Evolutionary conservation across 257 asterid genomes (phyloP), one percentile per base, ranked within the genome.

Genomic region (Paulownia fortunei): DNA sequence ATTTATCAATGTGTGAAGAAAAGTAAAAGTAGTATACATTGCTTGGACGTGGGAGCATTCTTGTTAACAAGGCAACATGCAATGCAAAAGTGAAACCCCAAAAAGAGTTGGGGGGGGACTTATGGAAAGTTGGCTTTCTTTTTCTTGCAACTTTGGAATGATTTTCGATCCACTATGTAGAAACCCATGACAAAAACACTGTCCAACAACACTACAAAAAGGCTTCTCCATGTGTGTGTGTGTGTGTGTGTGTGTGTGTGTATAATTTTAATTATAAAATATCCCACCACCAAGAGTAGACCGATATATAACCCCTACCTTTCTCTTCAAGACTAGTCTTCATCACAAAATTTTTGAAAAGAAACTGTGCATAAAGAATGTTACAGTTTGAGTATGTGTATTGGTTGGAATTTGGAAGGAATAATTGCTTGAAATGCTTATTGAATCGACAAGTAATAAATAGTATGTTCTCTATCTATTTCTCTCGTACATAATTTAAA

Each of bases 61-160:
- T 74, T 79, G 65, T 44, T 81, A 62, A 60, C 34, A 84, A 79
- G 58, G 77, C 80, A 77, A 84, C 90, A 86, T 88, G 92, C 85
- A 86, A 86, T 83, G 83, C 82, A 74, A 77, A 74, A 79, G 82
- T 32, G 74, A 23, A 76, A 64, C 41, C 80, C 81, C 66, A 36
- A 70, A 74, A 73, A 39, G 60, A 56, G 46, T n/a, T n/a, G n/a
- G 67, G 52, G 79, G 77, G 63, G 64, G 67, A 78, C 75, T 80
- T 73, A 69, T 77, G 86, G 82, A 86, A 88, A 86, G 87, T 78
- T 82, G 72, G 77, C 78, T 80, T 85, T 87, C 84, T 59, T 42
- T 86, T 69, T 23, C 58, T 23, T 59, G 63, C 72, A 65, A 9
- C 81, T 79, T 76, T 82, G 79, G 79, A 77, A 86, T 84, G 83